phyloP scores from a whole-genome alignment of 192 early-diverging fungal species.

The Coemansia sp. region DNA sequence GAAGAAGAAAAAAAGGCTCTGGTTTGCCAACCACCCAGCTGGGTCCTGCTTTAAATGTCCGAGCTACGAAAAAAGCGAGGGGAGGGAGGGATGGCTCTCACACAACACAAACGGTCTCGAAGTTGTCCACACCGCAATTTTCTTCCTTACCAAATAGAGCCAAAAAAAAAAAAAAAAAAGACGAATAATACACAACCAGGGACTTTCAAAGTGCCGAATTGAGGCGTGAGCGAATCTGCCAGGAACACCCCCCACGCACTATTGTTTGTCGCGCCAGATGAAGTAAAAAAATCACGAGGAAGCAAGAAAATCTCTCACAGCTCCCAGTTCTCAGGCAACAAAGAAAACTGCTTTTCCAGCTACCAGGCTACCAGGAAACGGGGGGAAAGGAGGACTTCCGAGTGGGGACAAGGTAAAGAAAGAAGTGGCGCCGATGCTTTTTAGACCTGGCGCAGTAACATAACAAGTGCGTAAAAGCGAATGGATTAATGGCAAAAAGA shows the following conservation, averaged over 20 bases:
- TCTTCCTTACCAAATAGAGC: neutral
- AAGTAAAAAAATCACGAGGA: slow-evolving; percentile 3
- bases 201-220: neutral
- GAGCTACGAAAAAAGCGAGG: neutral
- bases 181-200: neutral
- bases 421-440: neutral
- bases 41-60: neutral
- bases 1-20: neutral
- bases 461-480: neutral
- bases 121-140: neutral
- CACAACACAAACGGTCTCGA: neutral
- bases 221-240: neutral
- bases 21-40: no score
- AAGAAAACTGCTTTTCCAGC: neutral
- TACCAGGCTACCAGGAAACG: neutral
- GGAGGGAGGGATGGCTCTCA: neutral
- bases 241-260: neutral
- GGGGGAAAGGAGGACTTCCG: neutral
- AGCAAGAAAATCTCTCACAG: neutral
- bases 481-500: neutral
- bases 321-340: neutral
- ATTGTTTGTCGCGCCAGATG: neutral
- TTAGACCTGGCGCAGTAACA: neutral
- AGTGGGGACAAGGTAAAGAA: neutral
- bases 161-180: neutral